Conservation (phyloP, 352 stramenopile species). For the Phytophthora sp. region DNA sequence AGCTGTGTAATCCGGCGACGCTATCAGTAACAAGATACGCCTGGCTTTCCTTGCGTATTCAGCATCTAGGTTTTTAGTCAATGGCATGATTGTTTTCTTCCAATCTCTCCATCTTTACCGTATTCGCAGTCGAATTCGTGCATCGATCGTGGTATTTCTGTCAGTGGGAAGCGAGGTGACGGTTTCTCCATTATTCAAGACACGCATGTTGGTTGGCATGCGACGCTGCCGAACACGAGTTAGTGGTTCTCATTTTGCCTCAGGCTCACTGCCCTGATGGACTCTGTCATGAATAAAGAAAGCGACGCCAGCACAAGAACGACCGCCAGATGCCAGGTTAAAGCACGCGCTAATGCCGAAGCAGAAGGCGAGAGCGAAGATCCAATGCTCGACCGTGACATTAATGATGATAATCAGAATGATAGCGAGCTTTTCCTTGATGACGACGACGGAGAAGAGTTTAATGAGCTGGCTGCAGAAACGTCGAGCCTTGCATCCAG, state of each 20-base stretch:
- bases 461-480: slow-evolving; percentile 26
- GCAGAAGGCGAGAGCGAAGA: no score
- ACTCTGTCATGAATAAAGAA: slow-evolving; percentile 19
- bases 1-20: slow-evolving; percentile 22
- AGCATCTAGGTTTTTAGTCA: no score
- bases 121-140: background rate
- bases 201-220: slow-evolving; percentile 4
- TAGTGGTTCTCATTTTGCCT: background rate
- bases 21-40: no score
- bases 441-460: slow-evolving; percentile 18
- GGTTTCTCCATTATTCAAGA: slow-evolving; percentile 18
- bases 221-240: background rate
- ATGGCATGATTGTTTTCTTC: background rate
- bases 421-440: slow-evolving; percentile 15
- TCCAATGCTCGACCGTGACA: slow-evolving; percentile 7
- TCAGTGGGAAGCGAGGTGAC: slow-evolving; percentile 9
- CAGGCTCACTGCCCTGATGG: background rate
- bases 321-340: background rate
- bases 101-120: no score
- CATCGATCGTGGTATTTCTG: slow-evolving; percentile 27
- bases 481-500: slow-evolving; percentile 36
- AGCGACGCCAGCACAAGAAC: background rate
- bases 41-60: no score
- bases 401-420: slow-evolving; percentile 21
- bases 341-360: no score